A percentile compares a stretch with the other conserved stretches of the same genome.
Evolutionary conservation across 2,329 filamentous ascomycete species (phyloP).

Genomic region (Trichoderma afroharzianum): DNA sequence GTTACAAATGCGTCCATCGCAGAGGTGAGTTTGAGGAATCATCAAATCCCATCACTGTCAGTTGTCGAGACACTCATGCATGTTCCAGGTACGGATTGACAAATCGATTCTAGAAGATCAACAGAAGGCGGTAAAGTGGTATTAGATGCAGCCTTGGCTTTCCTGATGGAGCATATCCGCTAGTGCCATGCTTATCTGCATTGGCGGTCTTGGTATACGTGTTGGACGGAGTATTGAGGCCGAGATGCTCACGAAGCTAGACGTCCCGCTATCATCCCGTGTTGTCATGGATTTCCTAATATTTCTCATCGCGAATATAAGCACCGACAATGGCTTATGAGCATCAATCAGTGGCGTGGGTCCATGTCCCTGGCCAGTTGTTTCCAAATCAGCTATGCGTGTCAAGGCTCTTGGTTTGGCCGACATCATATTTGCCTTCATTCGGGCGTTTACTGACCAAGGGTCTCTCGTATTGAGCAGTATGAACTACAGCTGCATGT

Average conservation of each 20-base stretch:
- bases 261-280: neutral
- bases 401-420: neutral
- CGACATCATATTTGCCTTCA: neutral
- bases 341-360: neutral
- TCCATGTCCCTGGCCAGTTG: neutral
- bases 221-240: neutral
- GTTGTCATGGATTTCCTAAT: neutral
- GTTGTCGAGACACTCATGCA: neutral
- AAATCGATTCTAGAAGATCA: slow-evolving; percentile 1
- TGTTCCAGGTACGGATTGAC: neutral
- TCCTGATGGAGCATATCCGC: neutral
- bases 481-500: neutral
- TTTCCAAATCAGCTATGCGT: neutral
- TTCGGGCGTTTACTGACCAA: neutral
- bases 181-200: slow-evolving; percentile 2
- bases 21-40: neutral
- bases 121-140: neutral
- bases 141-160: neutral
- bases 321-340: neutral
- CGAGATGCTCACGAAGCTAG: neutral
- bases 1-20: neutral
- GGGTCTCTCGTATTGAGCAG: neutral
- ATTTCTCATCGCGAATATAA: neutral
- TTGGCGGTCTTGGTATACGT: neutral
- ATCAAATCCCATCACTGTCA: neutral